Percentiles rank a stretch among this genome's conserved stretches.
phyloP scores from a whole-genome alignment of 1,139 yeast genomes.

The Geotrichum bryndzae region DNA sequence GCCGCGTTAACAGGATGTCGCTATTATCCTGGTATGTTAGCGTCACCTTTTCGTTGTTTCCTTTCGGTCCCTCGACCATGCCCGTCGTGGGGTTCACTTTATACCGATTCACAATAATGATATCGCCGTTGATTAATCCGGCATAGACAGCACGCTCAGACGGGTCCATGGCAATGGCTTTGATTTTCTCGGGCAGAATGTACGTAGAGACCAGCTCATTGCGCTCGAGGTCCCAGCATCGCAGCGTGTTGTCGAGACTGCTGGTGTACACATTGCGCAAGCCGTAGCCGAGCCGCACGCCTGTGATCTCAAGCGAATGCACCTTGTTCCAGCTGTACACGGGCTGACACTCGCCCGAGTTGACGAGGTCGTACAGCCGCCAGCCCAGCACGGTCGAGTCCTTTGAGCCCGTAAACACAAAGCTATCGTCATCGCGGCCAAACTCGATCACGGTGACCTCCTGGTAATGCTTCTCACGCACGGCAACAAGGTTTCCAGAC shows the following conservation, averaged over 20 bases:
- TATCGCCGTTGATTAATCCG: constrained; percentile 60
- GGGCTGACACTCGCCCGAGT: constrained; percentile 39
- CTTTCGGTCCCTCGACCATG: constrained; percentile 49
- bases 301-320: constrained; percentile 72
- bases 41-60: constrained; percentile 44
- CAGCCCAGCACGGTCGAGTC: constrained; percentile 79
- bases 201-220: constrained; percentile 57
- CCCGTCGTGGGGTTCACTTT: constrained; percentile 43
- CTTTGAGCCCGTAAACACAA: constrained; percentile 65
- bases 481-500: constrained; percentile 71
- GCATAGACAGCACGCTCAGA: constrained; percentile 70
- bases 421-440: constrained; percentile 55
- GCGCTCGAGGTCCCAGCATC: constrained; percentile 39
- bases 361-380: constrained; percentile 58
- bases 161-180: constrained; percentile 66
- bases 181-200: constrained; percentile 55
- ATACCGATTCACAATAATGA: constrained; percentile 55
- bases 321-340: constrained; percentile 50
- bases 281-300: constrained; percentile 48
- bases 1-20: constrained; percentile 19
- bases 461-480: constrained; percentile 83
- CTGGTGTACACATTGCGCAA: constrained; percentile 59
- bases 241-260: constrained; percentile 69
- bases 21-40: constrained; percentile 23
- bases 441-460: constrained; percentile 54